Percentiles rank a stretch among this genome's conserved stretches.
Evolutionary conservation across 371 early-diverging fungal genomes (phyloP).

Genomic region (Saksenaea vasiformis): DNA sequence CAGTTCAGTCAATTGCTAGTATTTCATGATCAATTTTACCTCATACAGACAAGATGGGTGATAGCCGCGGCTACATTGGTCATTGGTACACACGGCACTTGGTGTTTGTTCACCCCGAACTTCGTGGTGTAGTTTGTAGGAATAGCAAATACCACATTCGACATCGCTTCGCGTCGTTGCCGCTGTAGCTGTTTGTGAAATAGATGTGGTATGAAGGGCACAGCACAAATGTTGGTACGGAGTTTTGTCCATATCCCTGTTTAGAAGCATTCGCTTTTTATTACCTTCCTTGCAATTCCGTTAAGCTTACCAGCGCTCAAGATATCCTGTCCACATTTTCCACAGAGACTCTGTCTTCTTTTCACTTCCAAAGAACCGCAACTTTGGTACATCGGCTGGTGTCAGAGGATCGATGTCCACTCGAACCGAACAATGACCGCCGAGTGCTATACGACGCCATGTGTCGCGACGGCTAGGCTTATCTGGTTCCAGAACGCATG

Average conservation of each 20-base stretch:
- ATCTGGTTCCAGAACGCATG: constrained; percentile 44
- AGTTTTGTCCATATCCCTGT: constrained; percentile 3
- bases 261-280: background rate
- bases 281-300: constrained; percentile 1
- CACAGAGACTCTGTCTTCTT: constrained; percentile 26
- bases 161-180: constrained; percentile 16
- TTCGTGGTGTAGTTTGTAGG: constrained; percentile 32
- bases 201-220: constrained; percentile 1
- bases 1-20: background rate
- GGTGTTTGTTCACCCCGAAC: constrained; percentile 20
- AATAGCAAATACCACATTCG: constrained; percentile 49
- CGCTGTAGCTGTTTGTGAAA: constrained; percentile 2
- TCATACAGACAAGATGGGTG: constrained; percentile 43
- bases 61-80: constrained; percentile 40
- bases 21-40: constrained; percentile 16
- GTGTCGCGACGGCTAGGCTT: constrained; percentile 30
- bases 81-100: constrained; percentile 30
- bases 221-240: constrained; percentile 8
- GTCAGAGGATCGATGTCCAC: constrained; percentile 30
- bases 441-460: constrained; percentile 45
- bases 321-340: constrained; percentile 17
- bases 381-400: constrained; percentile 22
- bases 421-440: constrained; percentile 45
- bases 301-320: background rate
- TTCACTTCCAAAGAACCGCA: constrained; percentile 46